phyloP scores from a whole-genome alignment of 192 early-diverging fungal species.

The Linnemannia exigua region DNA sequence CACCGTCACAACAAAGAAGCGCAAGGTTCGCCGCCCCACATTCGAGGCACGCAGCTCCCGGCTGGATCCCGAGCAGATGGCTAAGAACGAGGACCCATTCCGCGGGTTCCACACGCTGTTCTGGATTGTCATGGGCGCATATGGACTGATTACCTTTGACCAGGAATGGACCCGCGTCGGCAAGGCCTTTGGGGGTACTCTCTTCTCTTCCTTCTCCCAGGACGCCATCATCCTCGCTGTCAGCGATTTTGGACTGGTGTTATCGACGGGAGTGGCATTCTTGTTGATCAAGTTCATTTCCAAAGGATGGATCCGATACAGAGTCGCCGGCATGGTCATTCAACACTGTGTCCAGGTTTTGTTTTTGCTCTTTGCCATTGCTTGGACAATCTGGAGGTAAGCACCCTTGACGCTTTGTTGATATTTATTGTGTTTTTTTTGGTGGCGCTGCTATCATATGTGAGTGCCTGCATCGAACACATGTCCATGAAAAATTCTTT shows the following conservation, averaged over 20 bases:
- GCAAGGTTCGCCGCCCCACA: conserved; percentile 49
- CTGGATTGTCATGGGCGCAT: conserved; percentile 85
- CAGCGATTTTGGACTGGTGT: conserved; percentile 80
- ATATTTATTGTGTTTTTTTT: conserved; percentile 8
- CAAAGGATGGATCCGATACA: conserved; percentile 65
- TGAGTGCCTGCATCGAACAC: background rate
- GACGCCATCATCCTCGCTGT: conserved; percentile 76
- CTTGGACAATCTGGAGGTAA: conserved; percentile 71
- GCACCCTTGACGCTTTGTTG: background rate
- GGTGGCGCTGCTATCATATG: conserved; percentile 3
- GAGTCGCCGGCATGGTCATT: conserved; percentile 60
- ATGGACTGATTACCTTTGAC: conserved; percentile 72
- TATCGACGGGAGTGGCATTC: conserved; percentile 74
- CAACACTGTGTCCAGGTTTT: conserved; percentile 74
- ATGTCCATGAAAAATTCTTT: conserved; percentile 34
- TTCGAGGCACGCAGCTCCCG: conserved; percentile 57
- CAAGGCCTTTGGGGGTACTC: conserved; percentile 57
- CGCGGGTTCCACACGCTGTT: conserved; percentile 88
- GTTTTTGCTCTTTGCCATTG: conserved; percentile 71
- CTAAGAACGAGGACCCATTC: conserved; percentile 58
- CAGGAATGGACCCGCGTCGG: conserved; percentile 63
- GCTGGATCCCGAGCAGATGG: conserved; percentile 58
- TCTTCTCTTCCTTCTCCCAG: conserved; percentile 72
- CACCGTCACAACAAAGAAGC: conserved; percentile 31
- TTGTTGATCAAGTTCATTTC: conserved; percentile 70